Percentiles rank a stretch among this genome's conserved stretches.
These are phyloP conservation scores for Brassica nigra DNA, from an alignment of 345 rosid genomes.

Conservation along the genomic window DNA sequence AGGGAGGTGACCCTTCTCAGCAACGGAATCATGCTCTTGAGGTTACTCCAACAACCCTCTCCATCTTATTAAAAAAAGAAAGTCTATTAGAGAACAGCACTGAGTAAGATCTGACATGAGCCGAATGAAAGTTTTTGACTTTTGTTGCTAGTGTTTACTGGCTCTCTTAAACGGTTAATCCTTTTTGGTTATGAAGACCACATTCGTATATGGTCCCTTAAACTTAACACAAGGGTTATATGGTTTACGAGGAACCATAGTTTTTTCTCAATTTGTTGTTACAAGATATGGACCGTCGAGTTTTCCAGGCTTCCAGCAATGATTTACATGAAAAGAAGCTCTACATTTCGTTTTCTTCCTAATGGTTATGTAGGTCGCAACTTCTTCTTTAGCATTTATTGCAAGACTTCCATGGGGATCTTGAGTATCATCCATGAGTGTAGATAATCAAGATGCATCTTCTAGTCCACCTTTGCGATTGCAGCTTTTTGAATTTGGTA, in stretches of 20 bases:
- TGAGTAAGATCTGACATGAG: background rate
- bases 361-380: constrained; percentile 55
- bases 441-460: constrained; percentile 28
- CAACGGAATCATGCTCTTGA: constrained; percentile 62
- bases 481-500: constrained; percentile 86
- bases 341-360: too few species aligned
- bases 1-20: constrained; percentile 81
- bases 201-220: too few species aligned
- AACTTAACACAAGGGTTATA: too few species aligned
- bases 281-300: too few species aligned
- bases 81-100: too few species aligned
- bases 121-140: background rate
- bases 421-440: constrained; percentile 41
- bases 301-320: too few species aligned
- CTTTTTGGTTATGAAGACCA: too few species aligned
- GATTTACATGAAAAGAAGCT: background rate
- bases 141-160: too few species aligned
- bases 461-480: constrained; percentile 49
- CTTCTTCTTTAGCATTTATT: constrained; percentile 69
- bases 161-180: too few species aligned
- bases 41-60: constrained; percentile 41
- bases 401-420: constrained; percentile 87
- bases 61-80: too few species aligned
- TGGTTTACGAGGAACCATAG: background rate
- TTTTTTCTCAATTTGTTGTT: background rate